Evolutionary conservation across 2,329 filamentous ascomycete genomes (phyloP).

Genomic region (Tolypocladium ovalisporum): DNA sequence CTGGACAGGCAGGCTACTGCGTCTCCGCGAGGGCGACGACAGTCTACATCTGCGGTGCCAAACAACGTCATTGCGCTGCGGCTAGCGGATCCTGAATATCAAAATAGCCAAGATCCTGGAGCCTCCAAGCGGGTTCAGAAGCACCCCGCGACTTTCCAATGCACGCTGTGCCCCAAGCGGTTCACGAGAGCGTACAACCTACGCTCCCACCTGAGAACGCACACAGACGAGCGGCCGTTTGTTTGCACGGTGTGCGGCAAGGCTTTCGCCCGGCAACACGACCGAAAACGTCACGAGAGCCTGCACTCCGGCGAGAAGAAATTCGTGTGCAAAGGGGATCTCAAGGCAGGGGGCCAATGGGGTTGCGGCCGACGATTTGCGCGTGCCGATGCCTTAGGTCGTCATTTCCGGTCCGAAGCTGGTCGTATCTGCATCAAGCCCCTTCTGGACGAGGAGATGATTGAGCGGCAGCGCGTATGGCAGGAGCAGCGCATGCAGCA

Average conservation of each 20-base stretch:
- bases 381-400: constrained; percentile 84
- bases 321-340: constrained; percentile 88
- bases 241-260: constrained; percentile 96
- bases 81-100: constrained; percentile 78
- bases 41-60: constrained; percentile 52
- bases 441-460: constrained; percentile 86
- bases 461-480: constrained; percentile 66
- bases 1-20: constrained; percentile 37
- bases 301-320: constrained; percentile 97
- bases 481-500: constrained; percentile 61
- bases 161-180: constrained; percentile 81
- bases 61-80: constrained; percentile 71
- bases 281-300: constrained; percentile 93
- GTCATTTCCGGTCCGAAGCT: constrained; percentile 92
- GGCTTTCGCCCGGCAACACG: constrained; percentile 93
- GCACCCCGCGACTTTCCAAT: constrained; percentile 95
- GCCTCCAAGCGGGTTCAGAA: constrained; percentile 82
- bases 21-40: constrained; percentile 31
- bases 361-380: constrained; percentile 90
- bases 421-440: constrained; percentile 95
- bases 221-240: constrained; percentile 94
- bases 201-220: constrained; percentile 86
- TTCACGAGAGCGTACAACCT: constrained; percentile 97
- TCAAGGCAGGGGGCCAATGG: constrained; percentile 77
- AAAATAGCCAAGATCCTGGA: constrained; percentile 50